A percentile compares a stretch with the other conserved stretches of the same genome.
Conservation (phyloP, 306 rosid genomes). For the Malus fusca region DNA sequence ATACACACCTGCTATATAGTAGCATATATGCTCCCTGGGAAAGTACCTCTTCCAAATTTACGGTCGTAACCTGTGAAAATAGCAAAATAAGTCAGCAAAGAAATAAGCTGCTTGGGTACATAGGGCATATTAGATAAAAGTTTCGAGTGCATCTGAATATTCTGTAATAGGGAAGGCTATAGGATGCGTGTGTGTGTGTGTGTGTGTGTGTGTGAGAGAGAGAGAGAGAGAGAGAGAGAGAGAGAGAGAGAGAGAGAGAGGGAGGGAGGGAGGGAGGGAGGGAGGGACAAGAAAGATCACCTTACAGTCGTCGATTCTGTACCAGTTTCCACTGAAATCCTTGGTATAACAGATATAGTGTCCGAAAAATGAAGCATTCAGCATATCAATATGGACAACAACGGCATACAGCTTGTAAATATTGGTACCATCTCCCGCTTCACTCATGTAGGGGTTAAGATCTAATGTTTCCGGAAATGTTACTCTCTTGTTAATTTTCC, state of each 20-base stretch:
- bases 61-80: slow-evolving; percentile 50
- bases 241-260: background rate
- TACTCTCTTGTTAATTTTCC: slow-evolving; percentile 87
- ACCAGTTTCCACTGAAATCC: slow-evolving; percentile 80
- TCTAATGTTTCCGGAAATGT: slow-evolving; percentile 80
- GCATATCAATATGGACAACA: slow-evolving; percentile 91
- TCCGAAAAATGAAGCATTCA: slow-evolving; percentile 95
- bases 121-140: background rate
- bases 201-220: background rate
- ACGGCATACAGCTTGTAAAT: slow-evolving; percentile 79
- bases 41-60: slow-evolving; percentile 87
- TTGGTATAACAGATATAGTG: slow-evolving; percentile 88
- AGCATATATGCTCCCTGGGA: slow-evolving; percentile 98
- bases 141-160: background rate
- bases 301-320: slow-evolving; percentile 75
- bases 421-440: slow-evolving; percentile 61
- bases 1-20: slow-evolving; percentile 72
- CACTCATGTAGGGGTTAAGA: slow-evolving; percentile 85
- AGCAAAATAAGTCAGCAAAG: slow-evolving; percentile 8
- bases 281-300: slow-evolving; percentile 15
- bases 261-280: background rate
- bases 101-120: slow-evolving; percentile 1
- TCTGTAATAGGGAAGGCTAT: background rate
- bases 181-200: too few relatives aligned
- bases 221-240: background rate